Percentiles rank a stretch among this genome's conserved stretches.
phyloP scores from a whole-genome alignment of 768 basidiomycete species.

The Leccinum variicolor region DNA sequence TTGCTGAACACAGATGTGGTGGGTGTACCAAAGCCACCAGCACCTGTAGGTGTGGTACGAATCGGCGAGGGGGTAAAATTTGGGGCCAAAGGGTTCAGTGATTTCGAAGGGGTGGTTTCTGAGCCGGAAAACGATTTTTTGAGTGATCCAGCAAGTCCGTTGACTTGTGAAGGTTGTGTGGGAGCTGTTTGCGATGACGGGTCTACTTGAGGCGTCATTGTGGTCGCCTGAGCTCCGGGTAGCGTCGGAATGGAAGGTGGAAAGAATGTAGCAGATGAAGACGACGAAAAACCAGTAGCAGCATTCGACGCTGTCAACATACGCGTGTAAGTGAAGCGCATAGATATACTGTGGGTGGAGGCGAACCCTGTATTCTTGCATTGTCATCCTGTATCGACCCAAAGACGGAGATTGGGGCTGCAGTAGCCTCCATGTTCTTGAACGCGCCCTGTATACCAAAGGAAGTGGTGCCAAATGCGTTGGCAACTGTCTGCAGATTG shows the following conservation, averaged over 20 bases:
- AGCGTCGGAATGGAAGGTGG: neutral
- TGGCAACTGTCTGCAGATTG: slow-evolving; percentile 31
- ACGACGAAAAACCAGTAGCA: neutral
- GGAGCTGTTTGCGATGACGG: neutral
- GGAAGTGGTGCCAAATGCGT: slow-evolving; percentile 31
- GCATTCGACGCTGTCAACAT: neutral
- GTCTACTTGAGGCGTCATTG: neutral
- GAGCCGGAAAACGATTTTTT: slow-evolving; percentile 1
- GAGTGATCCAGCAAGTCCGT: neutral
- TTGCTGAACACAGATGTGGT: neutral
- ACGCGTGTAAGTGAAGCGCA: neutral
- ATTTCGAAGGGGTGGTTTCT: slow-evolving; percentile 6
- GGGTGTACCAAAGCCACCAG: neutral
- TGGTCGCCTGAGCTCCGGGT: neutral
- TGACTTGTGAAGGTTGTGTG: neutral
- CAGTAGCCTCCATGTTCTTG: neutral
- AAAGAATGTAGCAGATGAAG: slow-evolving; percentile 1
- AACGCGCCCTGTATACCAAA: slow-evolving; percentile 13
- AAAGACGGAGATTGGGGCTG: slow-evolving; percentile 7
- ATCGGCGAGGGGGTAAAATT: slow-evolving; percentile 11
- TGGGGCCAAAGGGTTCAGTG: slow-evolving; percentile 20
- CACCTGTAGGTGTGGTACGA: neutral
- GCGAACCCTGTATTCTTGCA: neutral
- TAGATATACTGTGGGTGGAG: neutral
- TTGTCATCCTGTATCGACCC: neutral